phyloP scores from a whole-genome alignment of 169 alveolate species.

The Plasmodium relictum region DNA sequence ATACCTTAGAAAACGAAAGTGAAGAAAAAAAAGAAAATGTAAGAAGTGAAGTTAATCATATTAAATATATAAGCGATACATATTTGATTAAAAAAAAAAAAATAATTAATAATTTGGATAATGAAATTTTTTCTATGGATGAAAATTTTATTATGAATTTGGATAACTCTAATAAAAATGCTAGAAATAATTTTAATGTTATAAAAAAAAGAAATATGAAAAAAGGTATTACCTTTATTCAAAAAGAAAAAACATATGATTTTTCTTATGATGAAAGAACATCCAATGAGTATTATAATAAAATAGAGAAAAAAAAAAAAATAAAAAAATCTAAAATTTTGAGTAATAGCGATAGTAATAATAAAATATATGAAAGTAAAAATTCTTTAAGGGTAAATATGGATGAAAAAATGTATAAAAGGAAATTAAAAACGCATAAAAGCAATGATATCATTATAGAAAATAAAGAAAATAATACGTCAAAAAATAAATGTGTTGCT shows the following conservation, averaged over 20 bases:
- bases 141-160: background rate
- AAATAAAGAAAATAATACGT: background rate
- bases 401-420: background rate
- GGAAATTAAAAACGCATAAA: background rate
- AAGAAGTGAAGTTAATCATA: background rate
- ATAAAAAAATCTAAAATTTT: background rate
- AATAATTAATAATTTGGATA: background rate
- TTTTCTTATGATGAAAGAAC: too few relatives aligned
- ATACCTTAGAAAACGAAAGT: too few relatives aligned
- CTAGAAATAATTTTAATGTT: too few relatives aligned
- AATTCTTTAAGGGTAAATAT: background rate
- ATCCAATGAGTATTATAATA: background rate
- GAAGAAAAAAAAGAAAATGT: too few relatives aligned
- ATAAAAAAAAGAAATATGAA: too few relatives aligned
- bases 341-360: background rate
- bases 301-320: background rate
- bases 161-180: too few relatives aligned
- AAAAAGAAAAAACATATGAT: too few relatives aligned
- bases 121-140: background rate
- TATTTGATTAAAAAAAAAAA: background rate
- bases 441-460: background rate
- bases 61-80: background rate
- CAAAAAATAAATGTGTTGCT: background rate
- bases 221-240: too few relatives aligned
- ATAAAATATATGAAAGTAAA: background rate